These are phyloP conservation scores for Leptographium flavum DNA, from an alignment of 2,329 filamentous ascomycete species.

Conservation along the genomic window DNA sequence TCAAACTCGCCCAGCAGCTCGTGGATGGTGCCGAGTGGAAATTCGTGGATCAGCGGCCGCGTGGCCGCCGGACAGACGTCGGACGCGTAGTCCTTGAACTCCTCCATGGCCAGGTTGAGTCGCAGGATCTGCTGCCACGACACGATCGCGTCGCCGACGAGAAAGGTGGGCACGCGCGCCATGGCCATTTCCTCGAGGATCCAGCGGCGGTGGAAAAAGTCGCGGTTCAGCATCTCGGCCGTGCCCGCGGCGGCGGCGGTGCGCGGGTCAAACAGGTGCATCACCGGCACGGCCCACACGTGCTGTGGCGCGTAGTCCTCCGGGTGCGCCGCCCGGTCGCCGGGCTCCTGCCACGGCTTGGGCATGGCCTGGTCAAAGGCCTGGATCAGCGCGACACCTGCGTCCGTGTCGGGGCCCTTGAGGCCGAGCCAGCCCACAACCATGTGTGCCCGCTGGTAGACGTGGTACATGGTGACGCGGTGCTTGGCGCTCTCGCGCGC, in stretches of 20 bases:
- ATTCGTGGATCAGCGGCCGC: not conserved
- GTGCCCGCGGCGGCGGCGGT: not conserved
- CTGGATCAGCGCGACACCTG: not conserved
- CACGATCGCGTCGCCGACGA: not conserved
- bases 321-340: not conserved
- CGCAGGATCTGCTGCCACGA: slow-evolving; percentile 1
- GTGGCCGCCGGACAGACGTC: not conserved
- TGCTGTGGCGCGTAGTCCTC: not conserved
- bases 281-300: not conserved
- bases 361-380: not conserved
- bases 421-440: not conserved
- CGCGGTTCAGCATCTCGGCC: not conserved
- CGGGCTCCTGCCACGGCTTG: not conserved
- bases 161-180: not conserved
- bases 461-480: slow-evolving; percentile 1
- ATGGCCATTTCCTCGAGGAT: slow-evolving; percentile 3
- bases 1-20: not conserved
- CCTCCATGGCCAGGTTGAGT: slow-evolving; percentile 1
- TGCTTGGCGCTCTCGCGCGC: not conserved
- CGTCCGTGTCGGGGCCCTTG: not conserved
- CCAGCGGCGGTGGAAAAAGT: slow-evolving; percentile 1
- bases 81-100: not conserved
- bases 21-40: slow-evolving; percentile 1
- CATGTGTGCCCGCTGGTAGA: slow-evolving; percentile 1
- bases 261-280: not conserved